Evolutionary conservation across 1,284 basidiomycete genomes (phyloP).

Genomic region (Flammula alnicola): DNA sequence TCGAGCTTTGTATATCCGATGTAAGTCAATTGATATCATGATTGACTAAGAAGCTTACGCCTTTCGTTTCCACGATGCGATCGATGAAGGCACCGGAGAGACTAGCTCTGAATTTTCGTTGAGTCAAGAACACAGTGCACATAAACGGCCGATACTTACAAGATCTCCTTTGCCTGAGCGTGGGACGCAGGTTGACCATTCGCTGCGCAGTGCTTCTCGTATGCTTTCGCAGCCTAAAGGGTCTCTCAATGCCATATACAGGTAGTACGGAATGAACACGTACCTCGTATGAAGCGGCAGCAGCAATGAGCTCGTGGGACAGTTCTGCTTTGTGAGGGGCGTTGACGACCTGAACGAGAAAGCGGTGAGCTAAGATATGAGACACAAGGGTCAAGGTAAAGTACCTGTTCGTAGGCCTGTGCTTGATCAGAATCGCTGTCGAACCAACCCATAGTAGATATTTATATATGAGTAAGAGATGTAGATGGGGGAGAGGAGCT

Average conservation of each 20-base stretch:
- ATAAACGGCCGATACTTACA: conserved; percentile 27
- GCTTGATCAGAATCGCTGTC: conserved; percentile 51
- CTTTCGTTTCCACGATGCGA: conserved; percentile 53
- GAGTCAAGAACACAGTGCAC: background rate
- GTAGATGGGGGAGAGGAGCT: conserved; percentile 1
- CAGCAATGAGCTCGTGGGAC: conserved; percentile 71
- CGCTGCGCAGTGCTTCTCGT: conserved; percentile 50
- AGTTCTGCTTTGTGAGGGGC: conserved; percentile 59
- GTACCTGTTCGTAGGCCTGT: conserved; percentile 49
- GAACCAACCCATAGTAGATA: conserved; percentile 58
- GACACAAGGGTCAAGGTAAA: conserved; percentile 7
- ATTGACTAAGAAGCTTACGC: conserved; percentile 37
- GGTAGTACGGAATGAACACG: background rate
- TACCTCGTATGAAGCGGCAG: conserved; percentile 58
- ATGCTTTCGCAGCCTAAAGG: conserved; percentile 56
- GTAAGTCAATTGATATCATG: background rate
- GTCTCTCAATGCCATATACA: background rate
- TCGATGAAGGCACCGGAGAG: conserved; percentile 51
- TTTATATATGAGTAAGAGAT: conserved; percentile 6
- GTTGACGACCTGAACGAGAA: conserved; percentile 41
- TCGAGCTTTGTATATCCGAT: conserved; percentile 35
- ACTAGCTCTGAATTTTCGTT: conserved; percentile 40
- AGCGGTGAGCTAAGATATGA: background rate
- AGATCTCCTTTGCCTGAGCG: conserved; percentile 50
- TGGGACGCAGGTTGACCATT: conserved; percentile 51